A percentile compares a stretch with the other conserved stretches of the same genome.
Evolutionary conservation across 1,139 yeast species (phyloP).

Genomic region (Sugiyamaella japonica): DNA sequence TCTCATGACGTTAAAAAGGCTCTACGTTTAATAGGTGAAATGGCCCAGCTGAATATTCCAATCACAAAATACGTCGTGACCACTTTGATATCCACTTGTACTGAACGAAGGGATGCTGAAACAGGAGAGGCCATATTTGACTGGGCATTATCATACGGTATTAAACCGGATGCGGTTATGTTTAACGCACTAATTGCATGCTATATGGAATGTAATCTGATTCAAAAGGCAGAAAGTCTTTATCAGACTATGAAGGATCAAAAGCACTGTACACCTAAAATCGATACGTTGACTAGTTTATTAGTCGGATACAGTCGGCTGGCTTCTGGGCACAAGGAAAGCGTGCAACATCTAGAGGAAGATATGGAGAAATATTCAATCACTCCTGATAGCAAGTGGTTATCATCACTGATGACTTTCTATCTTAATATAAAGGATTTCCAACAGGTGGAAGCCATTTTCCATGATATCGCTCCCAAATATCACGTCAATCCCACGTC

Average conservation of each 20-base stretch:
- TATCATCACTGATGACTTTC: constrained; percentile 30
- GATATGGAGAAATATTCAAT: constrained; percentile 23
- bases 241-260: constrained; percentile 26
- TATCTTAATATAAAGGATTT: constrained; percentile 23
- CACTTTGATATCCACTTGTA: constrained; percentile 36
- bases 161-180: constrained; percentile 33
- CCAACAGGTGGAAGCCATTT: constrained; percentile 25
- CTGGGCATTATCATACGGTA: constrained; percentile 31
- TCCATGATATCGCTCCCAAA: constrained; percentile 26
- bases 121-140: constrained; percentile 35
- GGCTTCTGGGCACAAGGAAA: background rate
- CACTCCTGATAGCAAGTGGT: constrained; percentile 33
- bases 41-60: constrained; percentile 32
- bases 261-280: constrained; percentile 18
- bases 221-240: constrained; percentile 27
- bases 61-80: constrained; percentile 33
- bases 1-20: constrained; percentile 37
- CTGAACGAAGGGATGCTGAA: constrained; percentile 34
- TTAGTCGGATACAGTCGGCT: constrained; percentile 17
- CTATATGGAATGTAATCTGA: constrained; percentile 27
- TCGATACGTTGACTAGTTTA: constrained; percentile 33
- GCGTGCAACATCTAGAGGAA: constrained; percentile 7
- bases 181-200: constrained; percentile 35
- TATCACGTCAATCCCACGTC: constrained; percentile 24
- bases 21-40: constrained; percentile 33